A percentile compares a stretch with the other conserved stretches of the same genome.
phyloP scores from a whole-genome alignment of 768 basidiomycete species.

The Tricholoma sp. region DNA sequence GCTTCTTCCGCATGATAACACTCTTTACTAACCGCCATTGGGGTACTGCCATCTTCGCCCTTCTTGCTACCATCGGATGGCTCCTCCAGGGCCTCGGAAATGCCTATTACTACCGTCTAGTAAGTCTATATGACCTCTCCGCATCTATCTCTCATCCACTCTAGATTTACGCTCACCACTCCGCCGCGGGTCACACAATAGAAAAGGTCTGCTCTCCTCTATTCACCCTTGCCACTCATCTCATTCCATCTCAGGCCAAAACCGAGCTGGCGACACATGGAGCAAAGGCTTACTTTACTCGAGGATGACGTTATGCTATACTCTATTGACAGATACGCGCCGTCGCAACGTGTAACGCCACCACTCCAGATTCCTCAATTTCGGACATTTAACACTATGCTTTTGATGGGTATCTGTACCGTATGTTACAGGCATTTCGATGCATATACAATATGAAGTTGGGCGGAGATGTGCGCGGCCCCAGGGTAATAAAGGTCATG shows the following conservation, averaged over 20 bases:
- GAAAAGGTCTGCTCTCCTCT: slow-evolving; percentile 56
- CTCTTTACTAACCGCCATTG: slow-evolving; percentile 69
- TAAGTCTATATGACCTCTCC: slow-evolving; percentile 24
- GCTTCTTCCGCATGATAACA: slow-evolving; percentile 88
- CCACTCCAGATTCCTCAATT: too few species aligned
- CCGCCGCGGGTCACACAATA: slow-evolving; percentile 81
- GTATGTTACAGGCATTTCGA: slow-evolving; percentile 21
- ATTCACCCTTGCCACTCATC: slow-evolving; percentile 4
- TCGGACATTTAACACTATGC: too few species aligned
- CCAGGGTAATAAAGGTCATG: slow-evolving; percentile 60
- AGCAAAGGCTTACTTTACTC: slow-evolving; percentile 83
- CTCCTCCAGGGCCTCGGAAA: slow-evolving; percentile 78
- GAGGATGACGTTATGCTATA: slow-evolving; percentile 43
- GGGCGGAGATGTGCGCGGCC: slow-evolving; percentile 38
- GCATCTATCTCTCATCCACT: slow-evolving; percentile 6
- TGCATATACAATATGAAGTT: slow-evolving; percentile 58
- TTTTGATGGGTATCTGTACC: too few species aligned
- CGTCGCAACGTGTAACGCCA: too few species aligned
- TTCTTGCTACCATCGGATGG: slow-evolving; percentile 86
- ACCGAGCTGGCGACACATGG: slow-evolving; percentile 78
- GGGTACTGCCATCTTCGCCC: slow-evolving; percentile 77
- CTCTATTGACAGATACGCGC: too few species aligned
- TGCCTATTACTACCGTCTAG: slow-evolving; percentile 76
- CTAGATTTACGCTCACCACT: slow-evolving; percentile 76
- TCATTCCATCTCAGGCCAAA: slow-evolving; percentile 55